Conservation (phyloP, 1,139 yeast species). For the Hemisphaericaspora xylofermentans region DNA sequence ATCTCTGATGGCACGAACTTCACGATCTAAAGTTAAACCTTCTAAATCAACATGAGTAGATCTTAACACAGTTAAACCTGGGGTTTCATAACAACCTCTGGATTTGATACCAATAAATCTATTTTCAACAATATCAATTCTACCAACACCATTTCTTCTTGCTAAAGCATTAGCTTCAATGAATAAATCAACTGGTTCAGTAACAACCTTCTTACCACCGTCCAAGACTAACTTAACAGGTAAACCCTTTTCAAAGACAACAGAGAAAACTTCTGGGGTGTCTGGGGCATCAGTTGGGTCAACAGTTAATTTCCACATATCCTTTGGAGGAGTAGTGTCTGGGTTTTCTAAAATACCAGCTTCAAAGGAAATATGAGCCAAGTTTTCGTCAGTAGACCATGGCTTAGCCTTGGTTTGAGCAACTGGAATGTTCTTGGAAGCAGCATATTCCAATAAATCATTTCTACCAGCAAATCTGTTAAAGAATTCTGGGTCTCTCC, state of each 20-base stretch:
- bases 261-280: conserved; percentile 82
- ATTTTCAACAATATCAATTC: conserved; percentile 98
- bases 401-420: conserved; percentile 98
- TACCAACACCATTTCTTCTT: conserved; percentile 98
- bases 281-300: conserved; percentile 96
- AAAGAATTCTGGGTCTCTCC: conserved; percentile 96
- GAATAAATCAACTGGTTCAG: conserved; percentile 91
- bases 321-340: conserved; percentile 97
- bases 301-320: conserved; percentile 98
- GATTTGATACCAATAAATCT: conserved; percentile 98
- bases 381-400: conserved; percentile 98
- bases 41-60: conserved; percentile 92
- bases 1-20: conserved; percentile 96
- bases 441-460: conserved; percentile 91
- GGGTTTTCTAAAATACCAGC: conserved; percentile 99
- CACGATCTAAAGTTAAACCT: conserved; percentile 95
- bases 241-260: conserved; percentile 81
- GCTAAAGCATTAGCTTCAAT: conserved; percentile 91
- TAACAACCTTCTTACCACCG: conserved; percentile 54
- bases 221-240: conserved; percentile 80
- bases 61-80: conserved; percentile 94
- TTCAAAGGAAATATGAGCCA: conserved; percentile 98
- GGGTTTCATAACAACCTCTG: conserved; percentile 99
- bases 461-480: conserved; percentile 97
- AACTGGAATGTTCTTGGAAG: conserved; percentile 86